Evolutionary conservation across 2,329 filamentous ascomycete genomes (phyloP).

Genomic region (Tolypocladium guangdongense): DNA sequence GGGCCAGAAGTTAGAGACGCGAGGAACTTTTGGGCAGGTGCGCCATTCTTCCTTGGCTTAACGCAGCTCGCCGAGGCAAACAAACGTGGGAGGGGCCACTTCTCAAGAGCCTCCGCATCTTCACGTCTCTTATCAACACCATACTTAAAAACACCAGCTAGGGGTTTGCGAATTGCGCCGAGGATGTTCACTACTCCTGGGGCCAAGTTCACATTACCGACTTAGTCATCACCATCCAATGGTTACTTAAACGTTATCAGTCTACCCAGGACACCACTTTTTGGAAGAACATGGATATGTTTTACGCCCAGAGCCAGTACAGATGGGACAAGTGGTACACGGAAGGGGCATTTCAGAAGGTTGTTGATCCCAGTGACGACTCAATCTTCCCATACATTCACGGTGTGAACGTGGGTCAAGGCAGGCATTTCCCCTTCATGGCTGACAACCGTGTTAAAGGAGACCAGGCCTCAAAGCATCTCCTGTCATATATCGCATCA

Average conservation of each 20-base stretch:
- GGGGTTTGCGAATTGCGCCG: slow-evolving; percentile 34
- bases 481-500: slow-evolving; percentile 28
- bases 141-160: slow-evolving; percentile 44
- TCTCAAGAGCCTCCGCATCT: slow-evolving; percentile 8
- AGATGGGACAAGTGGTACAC: slow-evolving; percentile 20
- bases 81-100: slow-evolving; percentile 10
- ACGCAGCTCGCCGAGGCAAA: slow-evolving; percentile 22
- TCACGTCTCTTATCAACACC: slow-evolving; percentile 32
- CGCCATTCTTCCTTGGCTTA: slow-evolving; percentile 20
- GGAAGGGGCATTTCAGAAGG: slow-evolving; percentile 9
- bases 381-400: slow-evolving; percentile 22
- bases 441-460: too few relatives aligned
- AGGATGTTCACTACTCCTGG: slow-evolving; percentile 25
- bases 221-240: slow-evolving; percentile 27
- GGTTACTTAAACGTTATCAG: slow-evolving; percentile 25
- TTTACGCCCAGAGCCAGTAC: slow-evolving; percentile 17
- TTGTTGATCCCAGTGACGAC: slow-evolving; percentile 7
- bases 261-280: slow-evolving; percentile 16
- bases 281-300: slow-evolving; percentile 30
- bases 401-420: slow-evolving; percentile 33
- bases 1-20: slow-evolving; percentile 20
- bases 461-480: slow-evolving; percentile 29
- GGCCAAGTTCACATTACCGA: slow-evolving; percentile 24
- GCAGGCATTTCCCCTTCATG: slow-evolving; percentile 14
- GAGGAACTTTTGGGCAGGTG: slow-evolving; percentile 20